phyloP scores from a whole-genome alignment of 2,329 filamentous ascomycete genomes.

The Fusarium sp. region DNA sequence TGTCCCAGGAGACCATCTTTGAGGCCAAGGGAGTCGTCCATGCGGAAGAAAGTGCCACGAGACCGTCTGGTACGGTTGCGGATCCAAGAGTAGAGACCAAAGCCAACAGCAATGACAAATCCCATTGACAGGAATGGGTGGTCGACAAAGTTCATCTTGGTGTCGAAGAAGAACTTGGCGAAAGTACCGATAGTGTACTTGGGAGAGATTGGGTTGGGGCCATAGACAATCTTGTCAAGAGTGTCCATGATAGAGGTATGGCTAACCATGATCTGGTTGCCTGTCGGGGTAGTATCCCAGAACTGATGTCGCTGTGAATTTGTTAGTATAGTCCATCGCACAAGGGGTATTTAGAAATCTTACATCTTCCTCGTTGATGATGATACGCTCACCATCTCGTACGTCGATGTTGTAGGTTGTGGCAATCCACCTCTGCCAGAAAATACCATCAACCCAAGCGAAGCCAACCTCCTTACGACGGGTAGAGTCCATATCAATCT shows the following conservation, averaged over 20 bases:
- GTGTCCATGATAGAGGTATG: constrained; percentile 93
- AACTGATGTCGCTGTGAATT: constrained; percentile 81
- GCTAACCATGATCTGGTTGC: constrained; percentile 88
- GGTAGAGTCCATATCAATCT: constrained; percentile 88
- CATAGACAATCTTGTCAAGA: constrained; percentile 74
- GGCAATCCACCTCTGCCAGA: constrained; percentile 97
- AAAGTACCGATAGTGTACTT: constrained; percentile 81
- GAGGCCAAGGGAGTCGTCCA: constrained; percentile 66
- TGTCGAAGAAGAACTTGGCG: constrained; percentile 76
- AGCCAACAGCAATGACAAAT: constrained; percentile 65
- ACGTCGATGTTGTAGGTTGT: constrained; percentile 95
- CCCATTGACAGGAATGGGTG: constrained; percentile 68
- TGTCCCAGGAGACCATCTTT: constrained; percentile 73
- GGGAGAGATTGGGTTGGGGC: constrained; percentile 75
- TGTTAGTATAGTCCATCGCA: constrained; percentile 46
- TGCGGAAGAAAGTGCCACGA: constrained; percentile 67
- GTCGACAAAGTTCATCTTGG: constrained; percentile 66
- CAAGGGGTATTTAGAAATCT: constrained; percentile 53
- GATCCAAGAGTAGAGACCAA: constrained; percentile 64
- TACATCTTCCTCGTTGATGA: constrained; percentile 98
- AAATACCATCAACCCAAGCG: constrained; percentile 95
- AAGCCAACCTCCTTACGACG: constrained; percentile 91
- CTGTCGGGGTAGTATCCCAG: constrained; percentile 92
- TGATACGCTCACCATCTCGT: constrained; percentile 86
- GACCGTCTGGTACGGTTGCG: constrained; percentile 64